Base-by-base conservation (phyloP, 306 rosid genomes). In the Datisca glomerata region DNA sequence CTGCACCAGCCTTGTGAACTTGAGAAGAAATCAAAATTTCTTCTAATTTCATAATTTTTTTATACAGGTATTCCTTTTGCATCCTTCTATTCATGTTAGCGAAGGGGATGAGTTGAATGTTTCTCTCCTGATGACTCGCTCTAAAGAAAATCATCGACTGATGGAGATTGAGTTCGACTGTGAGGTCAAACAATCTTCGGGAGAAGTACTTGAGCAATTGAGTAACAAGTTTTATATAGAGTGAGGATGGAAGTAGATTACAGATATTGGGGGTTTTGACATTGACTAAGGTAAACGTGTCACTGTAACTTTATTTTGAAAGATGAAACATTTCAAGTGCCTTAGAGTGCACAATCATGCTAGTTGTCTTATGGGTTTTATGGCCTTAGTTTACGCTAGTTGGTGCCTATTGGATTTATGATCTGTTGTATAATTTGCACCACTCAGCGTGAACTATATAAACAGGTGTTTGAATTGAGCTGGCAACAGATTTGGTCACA, bases 151-250 rank as follows among this genome's bases (percentile, higher is more conserved):
- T 70, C 96, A 91, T 68, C 80, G 98, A 24, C 57, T 91, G 25
- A 77, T 91, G 98, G 96, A 91, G 69, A 84, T 71, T 68, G 98
- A 91, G 45, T 75, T 91, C 49, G 70, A 67, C 37, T 77, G 78
- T 69, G 96, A 72, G 49, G 55, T 80, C 57, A 68, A 31, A 68
- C 79, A 74, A 53, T 19, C 36, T 15, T 56, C 92, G 37, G 86
- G 84, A 57, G 63, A 73, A 50, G 64, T 34, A 32, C 71, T 74
- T 52, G 75, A 69, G 0, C 65, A 65, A 43, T 69, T 73, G 58
- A 75, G 53, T 36, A 75, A 68, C 20, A 84, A 79, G 76, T 91
- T 65, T 63, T 84, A 54, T 72, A 70, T 91, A 12, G 98, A 91
- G 69, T 91, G 76, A 84, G 67, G 41, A 43, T 34, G 59, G 47